Evolutionary conservation across 1,139 yeast genomes (phyloP).

Genomic region (Debaryomyces singareniensis): DNA sequence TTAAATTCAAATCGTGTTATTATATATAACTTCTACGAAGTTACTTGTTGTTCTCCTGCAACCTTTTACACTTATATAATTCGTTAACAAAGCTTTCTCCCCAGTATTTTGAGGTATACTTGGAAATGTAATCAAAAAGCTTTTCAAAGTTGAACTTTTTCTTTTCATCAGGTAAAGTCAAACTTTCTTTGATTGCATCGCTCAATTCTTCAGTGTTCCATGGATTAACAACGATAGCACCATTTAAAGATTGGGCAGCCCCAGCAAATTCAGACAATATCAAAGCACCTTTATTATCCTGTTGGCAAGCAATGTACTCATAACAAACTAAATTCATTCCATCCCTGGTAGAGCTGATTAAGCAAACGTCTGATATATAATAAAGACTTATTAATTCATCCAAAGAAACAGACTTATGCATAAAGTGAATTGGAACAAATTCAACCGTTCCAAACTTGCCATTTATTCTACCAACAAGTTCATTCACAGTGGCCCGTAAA

Average conservation of each 20-base stretch:
- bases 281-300: conserved; percentile 76
- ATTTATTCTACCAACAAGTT: conserved; percentile 91
- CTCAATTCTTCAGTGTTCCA: conserved; percentile 97
- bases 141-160: conserved; percentile 70
- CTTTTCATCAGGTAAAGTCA: conserved; percentile 80
- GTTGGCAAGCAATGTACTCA: conserved; percentile 95
- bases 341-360: conserved; percentile 91
- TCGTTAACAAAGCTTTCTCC: conserved; percentile 95
- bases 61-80: conserved; percentile 36
- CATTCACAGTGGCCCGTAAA: conserved; percentile 88
- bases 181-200: conserved; percentile 77
- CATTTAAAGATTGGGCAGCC: conserved; percentile 96
- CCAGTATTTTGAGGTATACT: conserved; percentile 95
- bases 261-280: conserved; percentile 95
- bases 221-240: conserved; percentile 90
- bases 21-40: not conserved
- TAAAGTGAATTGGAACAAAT: conserved; percentile 93
- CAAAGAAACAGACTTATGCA: conserved; percentile 89
- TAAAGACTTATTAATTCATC: conserved; percentile 88
- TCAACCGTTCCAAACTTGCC: conserved; percentile 96
- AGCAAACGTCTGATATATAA: conserved; percentile 80
- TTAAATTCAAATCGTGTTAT: not conserved
- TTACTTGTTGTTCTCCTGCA: not conserved
- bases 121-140: conserved; percentile 78
- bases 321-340: conserved; percentile 97